phyloP scores from a whole-genome alignment of 805 yeast species.

The Candida adriatica region DNA sequence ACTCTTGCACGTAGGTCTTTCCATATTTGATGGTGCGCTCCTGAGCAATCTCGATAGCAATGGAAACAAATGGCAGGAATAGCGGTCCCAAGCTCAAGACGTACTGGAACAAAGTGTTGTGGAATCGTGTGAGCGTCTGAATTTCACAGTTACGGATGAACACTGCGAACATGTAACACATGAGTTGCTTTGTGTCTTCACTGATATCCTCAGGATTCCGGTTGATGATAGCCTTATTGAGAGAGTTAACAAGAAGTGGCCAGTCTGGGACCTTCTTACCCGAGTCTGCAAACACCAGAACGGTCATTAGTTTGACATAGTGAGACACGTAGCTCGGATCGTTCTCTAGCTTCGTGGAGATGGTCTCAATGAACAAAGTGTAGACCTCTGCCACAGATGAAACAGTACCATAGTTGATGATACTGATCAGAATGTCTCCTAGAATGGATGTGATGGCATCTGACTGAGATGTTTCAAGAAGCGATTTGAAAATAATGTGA shows the following conservation, averaged over 20 bases:
- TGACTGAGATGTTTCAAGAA: slow-evolving; percentile 29
- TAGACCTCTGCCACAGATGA: slow-evolving; percentile 44
- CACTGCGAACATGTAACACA: slow-evolving; percentile 41
- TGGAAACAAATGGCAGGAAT: slow-evolving; percentile 42
- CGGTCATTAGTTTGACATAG: slow-evolving; percentile 31
- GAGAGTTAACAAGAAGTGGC: slow-evolving; percentile 27
- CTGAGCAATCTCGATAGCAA: slow-evolving; percentile 33
- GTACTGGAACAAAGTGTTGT: slow-evolving; percentile 35
- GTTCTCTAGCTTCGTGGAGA: slow-evolving; percentile 14
- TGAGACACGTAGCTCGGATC: slow-evolving; percentile 11
- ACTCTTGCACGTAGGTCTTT: slow-evolving; percentile 44
- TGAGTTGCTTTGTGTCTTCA: slow-evolving; percentile 10
- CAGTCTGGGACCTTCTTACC: slow-evolving; percentile 58
- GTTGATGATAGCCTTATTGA: slow-evolving; percentile 10
- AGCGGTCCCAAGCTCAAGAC: slow-evolving; percentile 29
- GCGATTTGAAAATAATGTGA: slow-evolving; percentile 36
- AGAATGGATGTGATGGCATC: slow-evolving; percentile 34
- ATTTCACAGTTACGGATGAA: slow-evolving; percentile 51
- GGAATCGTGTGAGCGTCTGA: slow-evolving; percentile 39
- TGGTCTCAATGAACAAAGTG: slow-evolving; percentile 22
- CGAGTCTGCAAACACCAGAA: slow-evolving; percentile 59
- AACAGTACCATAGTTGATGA: slow-evolving; percentile 44
- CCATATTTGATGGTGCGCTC: slow-evolving; percentile 37
- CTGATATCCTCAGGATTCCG: slow-evolving; percentile 1
- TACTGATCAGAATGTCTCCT: slow-evolving; percentile 50